Evolutionary conservation across 768 basidiomycete species (phyloP).

Genomic region (Boletus vinaceobasis): DNA sequence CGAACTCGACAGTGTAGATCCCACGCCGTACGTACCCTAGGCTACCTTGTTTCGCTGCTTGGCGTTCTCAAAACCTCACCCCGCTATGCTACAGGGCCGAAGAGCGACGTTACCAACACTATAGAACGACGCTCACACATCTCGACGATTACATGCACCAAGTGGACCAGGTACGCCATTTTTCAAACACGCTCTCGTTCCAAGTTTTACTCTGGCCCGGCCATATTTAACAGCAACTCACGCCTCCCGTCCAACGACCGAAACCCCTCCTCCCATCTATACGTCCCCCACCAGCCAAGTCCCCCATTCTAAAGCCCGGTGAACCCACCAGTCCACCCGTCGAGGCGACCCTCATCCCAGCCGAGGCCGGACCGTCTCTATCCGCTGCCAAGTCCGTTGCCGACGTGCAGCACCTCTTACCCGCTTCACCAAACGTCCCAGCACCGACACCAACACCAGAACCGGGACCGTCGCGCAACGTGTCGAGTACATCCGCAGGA

Average conservation of each 20-base stretch:
- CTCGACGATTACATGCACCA: conserved; percentile 52
- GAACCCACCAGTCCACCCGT: conserved; percentile 9
- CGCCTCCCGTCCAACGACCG: conserved; percentile 39
- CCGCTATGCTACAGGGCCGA: conserved; percentile 34
- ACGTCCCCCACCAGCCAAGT: conserved; percentile 38
- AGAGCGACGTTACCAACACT: conserved; percentile 43
- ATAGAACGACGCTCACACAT: conserved; percentile 49
- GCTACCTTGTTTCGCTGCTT: neutral
- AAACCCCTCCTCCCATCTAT: conserved; percentile 52
- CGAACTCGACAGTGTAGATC: conserved; percentile 46
- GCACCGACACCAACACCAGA: conserved; percentile 8
- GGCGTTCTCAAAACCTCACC: neutral
- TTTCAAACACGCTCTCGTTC: neutral
- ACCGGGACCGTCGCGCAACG: neutral
- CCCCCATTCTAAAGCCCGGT: neutral
- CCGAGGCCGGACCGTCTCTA: conserved; percentile 15
- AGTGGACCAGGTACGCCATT: conserved; percentile 46
- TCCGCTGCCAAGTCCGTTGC: conserved; percentile 10
- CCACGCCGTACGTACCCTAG: conserved; percentile 40
- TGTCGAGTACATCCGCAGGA: conserved; percentile 14
- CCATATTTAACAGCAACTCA: conserved; percentile 34
- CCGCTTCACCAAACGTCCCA: conserved; percentile 31
- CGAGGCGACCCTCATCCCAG: conserved; percentile 24
- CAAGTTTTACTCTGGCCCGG: neutral
- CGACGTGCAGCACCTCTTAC: conserved; percentile 35